phyloP scores from a whole-genome alignment of 2,329 filamentous ascomycete genomes.

The Zymoseptoria passerinii region DNA sequence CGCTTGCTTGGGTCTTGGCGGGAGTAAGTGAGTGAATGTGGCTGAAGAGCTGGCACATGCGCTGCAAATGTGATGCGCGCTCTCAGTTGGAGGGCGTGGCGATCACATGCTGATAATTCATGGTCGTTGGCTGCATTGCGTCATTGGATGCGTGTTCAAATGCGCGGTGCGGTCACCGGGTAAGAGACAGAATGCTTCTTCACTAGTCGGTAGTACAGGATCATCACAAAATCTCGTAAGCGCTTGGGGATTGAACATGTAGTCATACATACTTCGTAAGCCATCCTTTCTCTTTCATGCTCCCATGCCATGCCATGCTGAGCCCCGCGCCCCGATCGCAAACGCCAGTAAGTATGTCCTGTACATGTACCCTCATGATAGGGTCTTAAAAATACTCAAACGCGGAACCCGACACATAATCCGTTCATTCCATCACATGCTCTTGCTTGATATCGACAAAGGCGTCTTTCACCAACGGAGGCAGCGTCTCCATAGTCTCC shows the following conservation, averaged over 20 bases:
- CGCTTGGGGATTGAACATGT: neutral
- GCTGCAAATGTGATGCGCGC: neutral
- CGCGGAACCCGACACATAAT: neutral
- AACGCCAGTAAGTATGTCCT: neutral
- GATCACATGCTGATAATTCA: neutral
- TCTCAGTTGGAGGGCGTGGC: neutral
- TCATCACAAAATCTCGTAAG: too few relatives aligned
- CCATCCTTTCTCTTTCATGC: neutral
- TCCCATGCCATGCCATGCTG: neutral
- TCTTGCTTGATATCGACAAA: conserved; percentile 1
- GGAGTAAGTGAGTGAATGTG: neutral
- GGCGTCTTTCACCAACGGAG: conserved; percentile 10
- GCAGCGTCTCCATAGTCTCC: conserved; percentile 16
- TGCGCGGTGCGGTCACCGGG: too few relatives aligned
- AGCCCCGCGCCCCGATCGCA: neutral
- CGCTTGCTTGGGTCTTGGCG: neutral
- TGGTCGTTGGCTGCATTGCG: neutral
- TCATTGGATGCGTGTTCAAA: neutral
- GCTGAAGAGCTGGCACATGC: neutral
- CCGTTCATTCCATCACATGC: neutral
- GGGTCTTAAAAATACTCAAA: neutral
- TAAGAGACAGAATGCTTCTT: too few relatives aligned
- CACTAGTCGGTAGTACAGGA: too few relatives aligned
- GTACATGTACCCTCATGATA: neutral
- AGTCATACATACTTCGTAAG: neutral